Conservation (phyloP, 1,284 basidiomycete species). For the Peniophora sp. region DNA sequence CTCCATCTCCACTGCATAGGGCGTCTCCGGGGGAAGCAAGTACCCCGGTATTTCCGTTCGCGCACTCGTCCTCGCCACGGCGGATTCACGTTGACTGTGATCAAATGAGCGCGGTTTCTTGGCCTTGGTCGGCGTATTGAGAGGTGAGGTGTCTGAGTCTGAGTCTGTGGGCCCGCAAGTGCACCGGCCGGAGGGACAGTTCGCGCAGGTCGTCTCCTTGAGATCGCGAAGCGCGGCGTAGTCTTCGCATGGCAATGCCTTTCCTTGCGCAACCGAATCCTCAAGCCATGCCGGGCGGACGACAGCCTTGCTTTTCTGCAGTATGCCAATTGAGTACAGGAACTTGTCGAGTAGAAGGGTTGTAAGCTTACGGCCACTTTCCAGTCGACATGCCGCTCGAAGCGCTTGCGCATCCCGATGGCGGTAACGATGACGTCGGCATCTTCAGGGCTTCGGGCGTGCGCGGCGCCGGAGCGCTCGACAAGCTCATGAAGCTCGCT, state of each 20-base stretch:
- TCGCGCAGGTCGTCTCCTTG: conserved; percentile 32
- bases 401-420: conserved; percentile 53
- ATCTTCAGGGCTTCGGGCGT: conserved; percentile 33
- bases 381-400: conserved; percentile 64
- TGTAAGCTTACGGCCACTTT: conserved; percentile 44
- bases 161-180: conserved; percentile 1
- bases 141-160: background rate
- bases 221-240: conserved; percentile 49
- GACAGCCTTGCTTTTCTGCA: conserved; percentile 52
- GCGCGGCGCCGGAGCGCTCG: conserved; percentile 29
- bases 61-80: background rate
- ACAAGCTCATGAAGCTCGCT: conserved; percentile 40
- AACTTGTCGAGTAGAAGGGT: background rate
- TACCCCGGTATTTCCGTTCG: conserved; percentile 11
- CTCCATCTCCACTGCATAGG: conserved; percentile 19
- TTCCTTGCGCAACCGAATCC: conserved; percentile 39
- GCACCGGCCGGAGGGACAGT: conserved; percentile 28
- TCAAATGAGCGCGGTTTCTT: too few species aligned
- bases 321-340: background rate
- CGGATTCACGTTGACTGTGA: background rate
- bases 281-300: conserved; percentile 64
- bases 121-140: background rate
- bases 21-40: conserved; percentile 18
- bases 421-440: conserved; percentile 62
- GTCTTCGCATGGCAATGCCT: conserved; percentile 38